A percentile compares a stretch with the other conserved stretches of the same genome.
Evolutionary conservation across 73 alveolate genomes (phyloP).

Genomic region (Paramecium bursaria): DNA sequence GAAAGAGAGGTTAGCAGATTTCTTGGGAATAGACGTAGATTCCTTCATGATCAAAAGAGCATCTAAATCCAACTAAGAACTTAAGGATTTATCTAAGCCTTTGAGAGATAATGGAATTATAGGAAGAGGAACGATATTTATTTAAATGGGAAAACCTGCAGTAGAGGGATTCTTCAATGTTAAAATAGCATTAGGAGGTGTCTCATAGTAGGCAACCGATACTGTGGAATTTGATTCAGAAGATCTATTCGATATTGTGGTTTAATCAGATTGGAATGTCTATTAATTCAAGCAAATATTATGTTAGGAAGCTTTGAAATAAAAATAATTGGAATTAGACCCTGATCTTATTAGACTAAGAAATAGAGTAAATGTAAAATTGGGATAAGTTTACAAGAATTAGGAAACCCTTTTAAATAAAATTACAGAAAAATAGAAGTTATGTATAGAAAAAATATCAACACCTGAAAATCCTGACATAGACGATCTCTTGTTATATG

Average conservation of each 20-base stretch:
- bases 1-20: conserved; percentile 30
- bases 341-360: conserved; percentile 49
- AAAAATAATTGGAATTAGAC: neutral
- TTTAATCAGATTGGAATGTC: conserved; percentile 20
- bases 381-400: conserved; percentile 32
- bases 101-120: conserved; percentile 12
- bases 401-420: neutral
- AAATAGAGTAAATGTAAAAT: neutral
- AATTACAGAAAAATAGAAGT: neutral
- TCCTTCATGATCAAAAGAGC: conserved; percentile 51
- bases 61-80: conserved; percentile 10
- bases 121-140: conserved; percentile 23
- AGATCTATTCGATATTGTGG: conserved; percentile 22
- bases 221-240: conserved; percentile 20
- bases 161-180: conserved; percentile 12
- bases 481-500: conserved; percentile 18
- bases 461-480: neutral
- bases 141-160: conserved; percentile 49
- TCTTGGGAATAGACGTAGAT: conserved; percentile 39
- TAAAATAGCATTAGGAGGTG: conserved; percentile 11
- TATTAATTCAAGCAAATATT: conserved; percentile 8
- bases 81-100: conserved; percentile 55
- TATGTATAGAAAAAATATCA: neutral
- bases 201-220: neutral
- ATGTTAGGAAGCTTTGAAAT: neutral